A percentile compares a stretch with the other conserved stretches of the same genome.
Evolutionary conservation across 192 early-diverging fungal species (phyloP).

Genomic region (Coemansia sp.): DNA sequence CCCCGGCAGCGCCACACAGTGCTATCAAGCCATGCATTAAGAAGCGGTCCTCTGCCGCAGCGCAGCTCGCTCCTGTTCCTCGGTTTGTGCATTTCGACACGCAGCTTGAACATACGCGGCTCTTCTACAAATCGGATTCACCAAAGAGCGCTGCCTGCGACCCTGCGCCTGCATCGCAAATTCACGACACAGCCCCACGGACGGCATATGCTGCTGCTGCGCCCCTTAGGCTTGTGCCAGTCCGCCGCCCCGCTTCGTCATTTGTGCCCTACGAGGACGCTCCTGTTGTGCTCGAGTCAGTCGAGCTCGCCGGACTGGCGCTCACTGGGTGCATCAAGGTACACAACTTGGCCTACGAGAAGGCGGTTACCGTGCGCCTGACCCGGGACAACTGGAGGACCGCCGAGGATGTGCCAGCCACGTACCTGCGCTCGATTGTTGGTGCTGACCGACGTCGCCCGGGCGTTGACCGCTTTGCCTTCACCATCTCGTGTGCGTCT

Average conservation of each 20-base stretch:
- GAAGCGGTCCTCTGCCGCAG: not conserved
- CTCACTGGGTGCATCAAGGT: conserved; percentile 75
- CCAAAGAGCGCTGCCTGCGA: conserved; percentile 56
- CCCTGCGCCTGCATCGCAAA: conserved; percentile 9
- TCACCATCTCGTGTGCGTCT: conserved; percentile 53
- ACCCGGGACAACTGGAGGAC: conserved; percentile 81
- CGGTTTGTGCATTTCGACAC: conserved; percentile 69
- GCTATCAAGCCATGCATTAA: conserved; percentile 37
- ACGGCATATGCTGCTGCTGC: not conserved
- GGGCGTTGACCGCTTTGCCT: conserved; percentile 74
- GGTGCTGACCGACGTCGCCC: conserved; percentile 35
- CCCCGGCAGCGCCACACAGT: not conserved
- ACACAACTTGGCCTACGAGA: conserved; percentile 86
- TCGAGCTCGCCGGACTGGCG: conserved; percentile 47
- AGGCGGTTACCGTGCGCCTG: conserved; percentile 73
- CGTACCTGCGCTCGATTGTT: conserved; percentile 62
- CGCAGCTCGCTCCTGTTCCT: not conserved
- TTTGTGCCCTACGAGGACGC: conserved; percentile 43
- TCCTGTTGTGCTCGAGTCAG: conserved; percentile 63
- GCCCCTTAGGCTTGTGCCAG: conserved; percentile 10
- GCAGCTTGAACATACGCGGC: conserved; percentile 64
- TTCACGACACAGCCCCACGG: not conserved
- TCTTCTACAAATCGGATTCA: conserved; percentile 67
- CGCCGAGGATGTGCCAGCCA: conserved; percentile 66
- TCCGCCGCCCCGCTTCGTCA: conserved; percentile 42